A percentile compares a stretch with the other conserved stretches of the same genome.
Conservation (phyloP, 306 rosid genomes). For the Prunus mongolica region DNA sequence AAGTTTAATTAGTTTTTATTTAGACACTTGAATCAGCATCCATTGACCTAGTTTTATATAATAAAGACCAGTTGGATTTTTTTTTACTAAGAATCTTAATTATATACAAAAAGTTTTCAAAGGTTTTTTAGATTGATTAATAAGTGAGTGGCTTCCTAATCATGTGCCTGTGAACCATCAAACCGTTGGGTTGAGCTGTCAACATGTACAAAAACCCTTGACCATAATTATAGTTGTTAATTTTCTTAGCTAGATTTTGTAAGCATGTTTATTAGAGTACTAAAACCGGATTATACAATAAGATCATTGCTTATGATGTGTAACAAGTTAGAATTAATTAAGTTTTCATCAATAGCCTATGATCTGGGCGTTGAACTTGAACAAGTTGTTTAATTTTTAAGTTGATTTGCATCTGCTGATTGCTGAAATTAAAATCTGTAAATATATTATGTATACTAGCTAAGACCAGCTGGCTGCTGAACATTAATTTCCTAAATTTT, state of each 20-base stretch:
- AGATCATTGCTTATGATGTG: background rate
- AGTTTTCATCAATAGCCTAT: background rate
- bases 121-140: background rate
- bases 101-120: background rate
- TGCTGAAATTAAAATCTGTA: background rate
- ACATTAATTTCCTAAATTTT: too few species aligned
- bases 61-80: conserved; percentile 14
- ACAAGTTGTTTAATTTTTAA: background rate
- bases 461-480: background rate
- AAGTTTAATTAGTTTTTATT: background rate
- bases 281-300: background rate
- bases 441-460: too few species aligned
- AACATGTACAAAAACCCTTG: background rate
- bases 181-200: conserved; percentile 25
- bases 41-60: conserved; percentile 19
- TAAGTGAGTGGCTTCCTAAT: background rate
- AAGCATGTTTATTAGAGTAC: background rate
- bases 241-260: conserved; percentile 11
- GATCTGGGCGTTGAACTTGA: background rate
- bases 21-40: conserved; percentile 15
- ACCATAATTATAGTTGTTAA: background rate
- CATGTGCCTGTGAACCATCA: background rate
- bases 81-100: background rate
- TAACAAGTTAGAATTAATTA: background rate
- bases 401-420: background rate